A percentile compares a stretch with the other conserved stretches of the same genome.
These are phyloP conservation scores for Talaromyces sp. DNA, from an alignment of 2,329 filamentous ascomycete genomes.

Conservation along the genomic window DNA sequence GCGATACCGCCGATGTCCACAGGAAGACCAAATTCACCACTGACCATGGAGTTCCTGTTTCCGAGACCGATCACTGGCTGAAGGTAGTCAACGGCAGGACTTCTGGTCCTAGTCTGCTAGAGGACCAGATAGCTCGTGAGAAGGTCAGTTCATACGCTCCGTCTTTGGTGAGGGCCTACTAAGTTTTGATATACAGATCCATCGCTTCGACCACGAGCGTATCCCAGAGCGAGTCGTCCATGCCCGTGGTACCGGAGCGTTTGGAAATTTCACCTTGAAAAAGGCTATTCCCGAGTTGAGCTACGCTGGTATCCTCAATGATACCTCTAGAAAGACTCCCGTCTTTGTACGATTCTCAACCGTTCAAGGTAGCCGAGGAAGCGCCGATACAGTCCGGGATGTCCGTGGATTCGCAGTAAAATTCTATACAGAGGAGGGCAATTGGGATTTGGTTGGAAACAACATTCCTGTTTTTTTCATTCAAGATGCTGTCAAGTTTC, in stretches of 20 bases:
- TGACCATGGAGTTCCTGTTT: constrained; percentile 70
- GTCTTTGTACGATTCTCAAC: constrained; percentile 74
- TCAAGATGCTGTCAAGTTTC: constrained; percentile 69
- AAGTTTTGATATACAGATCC: constrained; percentile 31
- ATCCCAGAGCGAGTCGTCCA: constrained; percentile 66
- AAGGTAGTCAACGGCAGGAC: constrained; percentile 57
- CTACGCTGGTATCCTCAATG: constrained; percentile 59
- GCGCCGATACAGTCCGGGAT: constrained; percentile 77
- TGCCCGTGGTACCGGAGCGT: constrained; percentile 59
- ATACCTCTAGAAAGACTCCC: constrained; percentile 60
- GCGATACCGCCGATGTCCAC: constrained; percentile 55
- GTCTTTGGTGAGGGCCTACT: background rate
- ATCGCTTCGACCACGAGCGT: constrained; percentile 69
- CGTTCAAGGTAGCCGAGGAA: constrained; percentile 67
- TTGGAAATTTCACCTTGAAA: constrained; percentile 61
- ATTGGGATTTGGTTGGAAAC: constrained; percentile 70
- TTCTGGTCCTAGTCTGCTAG: constrained; percentile 63
- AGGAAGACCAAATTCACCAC: constrained; percentile 61
- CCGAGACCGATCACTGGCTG: constrained; percentile 73
- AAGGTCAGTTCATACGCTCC: constrained; percentile 49
- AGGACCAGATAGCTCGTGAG: constrained; percentile 68
- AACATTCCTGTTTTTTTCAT: constrained; percentile 74
- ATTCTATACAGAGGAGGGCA: constrained; percentile 72
- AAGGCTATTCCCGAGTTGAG: constrained; percentile 61
- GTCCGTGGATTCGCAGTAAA: constrained; percentile 74